These are phyloP conservation scores for Russula sp. DNA, from an alignment of 768 basidiomycete genomes.

Conservation along the genomic window DNA sequence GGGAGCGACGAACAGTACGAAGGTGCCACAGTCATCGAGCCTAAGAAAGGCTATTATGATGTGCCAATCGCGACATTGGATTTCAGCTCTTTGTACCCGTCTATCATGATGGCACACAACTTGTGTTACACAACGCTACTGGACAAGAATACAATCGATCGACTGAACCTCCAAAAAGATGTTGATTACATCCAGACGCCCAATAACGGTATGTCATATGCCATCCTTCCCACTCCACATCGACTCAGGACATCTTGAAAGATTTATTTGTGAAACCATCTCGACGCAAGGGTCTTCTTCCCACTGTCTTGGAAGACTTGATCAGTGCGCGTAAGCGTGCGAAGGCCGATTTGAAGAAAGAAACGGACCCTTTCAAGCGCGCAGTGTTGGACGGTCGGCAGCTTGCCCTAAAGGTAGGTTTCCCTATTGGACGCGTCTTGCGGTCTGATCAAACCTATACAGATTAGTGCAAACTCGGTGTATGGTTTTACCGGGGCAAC, in stretches of 20 bases:
- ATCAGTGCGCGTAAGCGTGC: constrained; percentile 91
- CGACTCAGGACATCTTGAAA: constrained; percentile 30
- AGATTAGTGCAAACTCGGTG: constrained; percentile 99
- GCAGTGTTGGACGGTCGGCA: constrained; percentile 97
- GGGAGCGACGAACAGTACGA: constrained; percentile 96
- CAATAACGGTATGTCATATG: constrained; percentile 66
- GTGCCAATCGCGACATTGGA: constrained; percentile 96
- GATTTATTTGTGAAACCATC: constrained; percentile 77
- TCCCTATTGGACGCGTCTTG: not conserved
- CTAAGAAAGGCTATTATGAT: constrained; percentile 93
- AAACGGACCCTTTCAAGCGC: constrained; percentile 94
- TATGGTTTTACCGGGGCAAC: constrained; percentile 99
- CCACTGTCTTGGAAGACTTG: constrained; percentile 88
- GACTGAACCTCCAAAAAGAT: constrained; percentile 71
- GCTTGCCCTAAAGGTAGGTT: constrained; percentile 81
- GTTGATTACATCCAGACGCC: constrained; percentile 93
- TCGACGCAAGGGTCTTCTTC: constrained; percentile 82
- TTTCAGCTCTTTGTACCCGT: constrained; percentile 97
- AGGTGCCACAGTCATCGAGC: constrained; percentile 98
- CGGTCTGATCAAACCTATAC: not conserved
- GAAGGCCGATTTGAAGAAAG: constrained; percentile 92
- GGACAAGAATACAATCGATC: constrained; percentile 71
- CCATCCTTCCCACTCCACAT: not conserved
- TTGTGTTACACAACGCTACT: constrained; percentile 96
- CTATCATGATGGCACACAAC: constrained; percentile 99